phyloP scores from a whole-genome alignment of 75 land plant species.

The Selaginella tamariscina region DNA sequence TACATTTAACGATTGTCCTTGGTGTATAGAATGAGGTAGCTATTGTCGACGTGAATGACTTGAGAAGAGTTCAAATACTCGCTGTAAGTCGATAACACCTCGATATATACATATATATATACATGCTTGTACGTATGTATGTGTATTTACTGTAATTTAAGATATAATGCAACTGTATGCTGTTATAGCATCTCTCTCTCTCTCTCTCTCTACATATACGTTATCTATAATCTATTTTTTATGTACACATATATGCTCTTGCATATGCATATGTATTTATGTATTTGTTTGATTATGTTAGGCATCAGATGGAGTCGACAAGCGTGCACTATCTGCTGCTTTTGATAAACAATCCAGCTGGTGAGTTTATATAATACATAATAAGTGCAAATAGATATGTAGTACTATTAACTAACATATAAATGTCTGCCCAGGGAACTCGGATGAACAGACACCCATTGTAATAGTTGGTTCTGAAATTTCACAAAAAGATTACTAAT shows the following conservation, averaged over 20 bases:
- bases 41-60: constrained; percentile 37
- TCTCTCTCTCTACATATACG: background rate
- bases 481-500: no score
- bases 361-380: constrained; percentile 11
- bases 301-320: constrained; percentile 40
- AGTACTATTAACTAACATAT: background rate
- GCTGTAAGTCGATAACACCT: constrained; percentile 23
- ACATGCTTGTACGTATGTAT: no score
- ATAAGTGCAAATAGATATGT: background rate
- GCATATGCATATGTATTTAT: background rate
- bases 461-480: constrained; percentile 22
- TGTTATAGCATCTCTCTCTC: no score
- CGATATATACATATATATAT: background rate
- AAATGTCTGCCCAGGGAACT: constrained; percentile 28
- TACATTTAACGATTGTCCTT: background rate
- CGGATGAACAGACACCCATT: constrained; percentile 44
- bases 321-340: constrained; percentile 14
- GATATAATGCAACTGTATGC: no score
- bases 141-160: no score
- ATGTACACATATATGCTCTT: background rate
- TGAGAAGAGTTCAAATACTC: constrained; percentile 35
- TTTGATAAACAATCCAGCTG: constrained; percentile 35
- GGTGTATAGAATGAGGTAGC: constrained; percentile 32
- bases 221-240: background rate
- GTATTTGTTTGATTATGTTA: constrained; percentile 5